Conservation (phyloP, 2,329 filamentous ascomycete species). For the Fusarium graminum region DNA sequence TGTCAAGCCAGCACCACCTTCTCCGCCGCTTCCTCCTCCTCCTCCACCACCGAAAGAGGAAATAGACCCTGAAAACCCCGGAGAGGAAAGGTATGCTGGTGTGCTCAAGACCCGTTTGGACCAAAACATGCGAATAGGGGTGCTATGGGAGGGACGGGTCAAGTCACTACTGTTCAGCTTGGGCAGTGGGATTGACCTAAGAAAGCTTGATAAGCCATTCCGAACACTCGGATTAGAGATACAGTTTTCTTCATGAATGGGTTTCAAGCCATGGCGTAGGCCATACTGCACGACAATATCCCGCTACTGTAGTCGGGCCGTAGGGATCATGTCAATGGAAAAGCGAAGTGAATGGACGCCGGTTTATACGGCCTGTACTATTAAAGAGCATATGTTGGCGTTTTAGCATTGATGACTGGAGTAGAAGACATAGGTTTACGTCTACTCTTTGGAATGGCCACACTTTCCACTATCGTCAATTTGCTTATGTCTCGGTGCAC, state of each 20-base stretch:
- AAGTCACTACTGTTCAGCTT: slow-evolving; percentile 94
- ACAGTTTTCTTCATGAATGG: slow-evolving; percentile 80
- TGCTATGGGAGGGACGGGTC: slow-evolving; percentile 92
- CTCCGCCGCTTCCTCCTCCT: too few relatives aligned
- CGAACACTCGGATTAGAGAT: slow-evolving; percentile 82
- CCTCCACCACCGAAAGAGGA: slow-evolving; percentile 25
- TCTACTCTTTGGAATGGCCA: background rate
- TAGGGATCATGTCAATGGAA: slow-evolving; percentile 10
- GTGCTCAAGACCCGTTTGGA: slow-evolving; percentile 92
- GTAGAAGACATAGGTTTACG: slow-evolving; percentile 17
- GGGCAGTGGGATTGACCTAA: slow-evolving; percentile 86
- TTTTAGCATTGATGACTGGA: slow-evolving; percentile 20
- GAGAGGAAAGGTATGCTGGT: slow-evolving; percentile 79
- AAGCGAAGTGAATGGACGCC: slow-evolving; percentile 4
- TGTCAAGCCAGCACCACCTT: slow-evolving; percentile 17
- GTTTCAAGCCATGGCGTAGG: slow-evolving; percentile 6
- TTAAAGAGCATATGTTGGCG: slow-evolving; percentile 36
- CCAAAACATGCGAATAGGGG: slow-evolving; percentile 85
- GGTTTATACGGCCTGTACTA: slow-evolving; percentile 19
- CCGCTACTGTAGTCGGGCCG: slow-evolving; percentile 22
- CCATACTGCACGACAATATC: slow-evolving; percentile 11
- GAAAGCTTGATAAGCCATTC: slow-evolving; percentile 80
- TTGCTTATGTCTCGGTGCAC: background rate
- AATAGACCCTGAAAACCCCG: slow-evolving; percentile 44
- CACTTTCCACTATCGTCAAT: background rate